Percentiles rank a stretch among this genome's conserved stretches.
phyloP scores from a whole-genome alignment of 2,329 filamentous ascomycete species.

The Aspergillus glaucus region DNA sequence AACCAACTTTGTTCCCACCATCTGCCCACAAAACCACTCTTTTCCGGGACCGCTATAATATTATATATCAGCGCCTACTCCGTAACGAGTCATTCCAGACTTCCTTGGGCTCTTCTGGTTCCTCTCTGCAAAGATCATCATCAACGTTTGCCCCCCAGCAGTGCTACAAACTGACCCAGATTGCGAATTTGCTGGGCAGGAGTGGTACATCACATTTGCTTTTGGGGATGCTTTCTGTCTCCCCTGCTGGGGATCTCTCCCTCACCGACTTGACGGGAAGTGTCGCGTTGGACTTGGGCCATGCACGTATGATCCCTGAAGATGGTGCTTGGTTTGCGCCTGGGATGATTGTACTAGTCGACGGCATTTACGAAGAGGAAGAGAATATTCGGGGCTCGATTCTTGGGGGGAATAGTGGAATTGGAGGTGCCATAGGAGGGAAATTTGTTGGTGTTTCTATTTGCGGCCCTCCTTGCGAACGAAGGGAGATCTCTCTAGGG shows the following conservation, averaged over 20 bases:
- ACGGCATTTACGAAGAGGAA: slow-evolving; percentile 95
- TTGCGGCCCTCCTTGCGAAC: slow-evolving; percentile 85
- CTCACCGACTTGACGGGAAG: slow-evolving; percentile 84
- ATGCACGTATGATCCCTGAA: slow-evolving; percentile 74
- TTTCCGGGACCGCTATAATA: slow-evolving; percentile 84
- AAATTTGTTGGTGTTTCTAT: slow-evolving; percentile 86
- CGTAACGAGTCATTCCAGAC: slow-evolving; percentile 90
- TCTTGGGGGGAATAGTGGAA: slow-evolving; percentile 69
- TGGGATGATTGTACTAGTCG: slow-evolving; percentile 91
- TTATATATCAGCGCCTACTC: slow-evolving; percentile 85
- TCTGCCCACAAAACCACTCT: slow-evolving; percentile 75
- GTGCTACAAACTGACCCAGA: slow-evolving; percentile 81
- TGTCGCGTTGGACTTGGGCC: slow-evolving; percentile 74
- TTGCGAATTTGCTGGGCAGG: slow-evolving; percentile 68
- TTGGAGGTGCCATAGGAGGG: slow-evolving; percentile 87
- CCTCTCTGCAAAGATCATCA: slow-evolving; percentile 53
- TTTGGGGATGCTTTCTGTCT: slow-evolving; percentile 71
- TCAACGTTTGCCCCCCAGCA: slow-evolving; percentile 54
- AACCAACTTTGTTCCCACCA: slow-evolving; percentile 66
- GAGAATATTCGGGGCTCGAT: slow-evolving; percentile 61
- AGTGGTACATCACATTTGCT: slow-evolving; percentile 80
- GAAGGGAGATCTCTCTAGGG: slow-evolving; percentile 71
- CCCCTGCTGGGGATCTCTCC: slow-evolving; percentile 74
- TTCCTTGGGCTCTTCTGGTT: slow-evolving; percentile 60
- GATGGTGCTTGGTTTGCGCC: slow-evolving; percentile 88